These are phyloP conservation scores for Tulasnella sp. DNA, from an alignment of 768 basidiomycete genomes.

Conservation along the genomic window DNA sequence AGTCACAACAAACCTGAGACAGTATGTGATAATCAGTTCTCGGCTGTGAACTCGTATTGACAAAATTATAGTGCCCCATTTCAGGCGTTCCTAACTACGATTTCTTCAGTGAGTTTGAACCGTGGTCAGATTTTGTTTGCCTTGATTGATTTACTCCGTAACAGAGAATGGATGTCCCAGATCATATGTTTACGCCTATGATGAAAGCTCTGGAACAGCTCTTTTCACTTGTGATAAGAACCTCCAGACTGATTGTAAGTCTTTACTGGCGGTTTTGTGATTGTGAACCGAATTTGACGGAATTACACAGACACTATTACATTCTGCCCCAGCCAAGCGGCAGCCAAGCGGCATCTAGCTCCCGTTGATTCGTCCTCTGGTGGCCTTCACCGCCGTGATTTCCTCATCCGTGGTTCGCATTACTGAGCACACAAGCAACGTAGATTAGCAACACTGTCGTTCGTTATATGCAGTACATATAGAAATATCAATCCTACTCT, in stretches of 20 bases:
- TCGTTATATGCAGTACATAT: no score
- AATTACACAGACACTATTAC: conserved; percentile 13
- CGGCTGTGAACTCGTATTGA: no score
- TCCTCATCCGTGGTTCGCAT: no score
- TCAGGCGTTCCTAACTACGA: conserved; percentile 16
- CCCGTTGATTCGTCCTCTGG: no score
- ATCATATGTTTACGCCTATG: conserved; percentile 17
- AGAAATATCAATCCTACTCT: no score
- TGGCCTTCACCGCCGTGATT: no score
- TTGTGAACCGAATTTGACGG: neutral
- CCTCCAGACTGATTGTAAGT: conserved; percentile 13
- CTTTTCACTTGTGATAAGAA: conserved; percentile 8
- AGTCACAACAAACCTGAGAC: conserved; percentile 18
- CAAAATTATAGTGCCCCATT: conserved; percentile 19
- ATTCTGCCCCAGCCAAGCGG: conserved; percentile 17
- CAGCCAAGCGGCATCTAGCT: no score
- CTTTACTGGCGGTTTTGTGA: neutral
- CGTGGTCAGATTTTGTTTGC: neutral
- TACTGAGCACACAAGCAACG: no score
- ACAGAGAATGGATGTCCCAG: conserved; percentile 12
- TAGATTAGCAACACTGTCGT: no score
- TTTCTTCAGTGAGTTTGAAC: conserved; percentile 15
- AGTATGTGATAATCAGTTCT: no score
- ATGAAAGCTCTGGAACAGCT: conserved; percentile 17
- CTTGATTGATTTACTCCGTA: neutral